phyloP scores from a whole-genome alignment of 257 asterid genomes.

The Prunella vulgaris region DNA sequence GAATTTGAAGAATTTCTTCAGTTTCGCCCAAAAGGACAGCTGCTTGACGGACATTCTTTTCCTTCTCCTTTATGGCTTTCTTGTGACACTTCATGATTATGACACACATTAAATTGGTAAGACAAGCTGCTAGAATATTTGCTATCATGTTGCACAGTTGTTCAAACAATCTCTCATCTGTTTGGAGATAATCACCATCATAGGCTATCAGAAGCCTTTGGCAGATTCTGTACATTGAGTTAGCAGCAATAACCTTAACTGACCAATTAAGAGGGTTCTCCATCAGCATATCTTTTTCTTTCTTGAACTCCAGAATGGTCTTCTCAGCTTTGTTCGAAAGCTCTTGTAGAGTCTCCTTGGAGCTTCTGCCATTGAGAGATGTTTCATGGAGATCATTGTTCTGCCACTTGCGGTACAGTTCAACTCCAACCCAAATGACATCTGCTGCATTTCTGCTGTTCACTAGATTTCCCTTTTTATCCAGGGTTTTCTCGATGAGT shows the following conservation, averaged over 20 bases:
- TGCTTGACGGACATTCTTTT: conserved; percentile 29
- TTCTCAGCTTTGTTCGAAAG: conserved; percentile 23
- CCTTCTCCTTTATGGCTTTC: conserved; percentile 26
- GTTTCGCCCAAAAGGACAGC: conserved; percentile 36
- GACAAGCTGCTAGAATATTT: conserved; percentile 38
- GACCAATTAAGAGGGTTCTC: conserved; percentile 36
- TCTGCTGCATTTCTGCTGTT: conserved; percentile 38
- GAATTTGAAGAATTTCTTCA: conserved; percentile 32
- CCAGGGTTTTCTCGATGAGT: conserved; percentile 32
- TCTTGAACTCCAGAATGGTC: conserved; percentile 22
- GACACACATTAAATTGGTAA: conserved; percentile 28
- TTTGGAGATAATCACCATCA: conserved; percentile 12
- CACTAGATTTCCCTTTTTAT: conserved; percentile 12
- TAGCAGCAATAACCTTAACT: conserved; percentile 28
- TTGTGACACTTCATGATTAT: conserved; percentile 36
- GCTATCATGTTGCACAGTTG: conserved; percentile 32
- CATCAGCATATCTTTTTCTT: conserved; percentile 18
- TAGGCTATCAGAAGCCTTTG: conserved; percentile 23
- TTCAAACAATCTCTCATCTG: conserved; percentile 28
- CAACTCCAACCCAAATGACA: conserved; percentile 28
- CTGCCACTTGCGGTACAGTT: conserved; percentile 34
- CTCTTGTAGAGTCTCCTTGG: conserved; percentile 20
- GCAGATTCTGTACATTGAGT: conserved; percentile 36
- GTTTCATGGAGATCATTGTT: conserved; percentile 33
- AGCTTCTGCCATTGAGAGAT: conserved; percentile 20